Base-by-base conservation (phyloP, 2,329 filamentous ascomycete species). In the Tolypocladium sp. region DNA sequence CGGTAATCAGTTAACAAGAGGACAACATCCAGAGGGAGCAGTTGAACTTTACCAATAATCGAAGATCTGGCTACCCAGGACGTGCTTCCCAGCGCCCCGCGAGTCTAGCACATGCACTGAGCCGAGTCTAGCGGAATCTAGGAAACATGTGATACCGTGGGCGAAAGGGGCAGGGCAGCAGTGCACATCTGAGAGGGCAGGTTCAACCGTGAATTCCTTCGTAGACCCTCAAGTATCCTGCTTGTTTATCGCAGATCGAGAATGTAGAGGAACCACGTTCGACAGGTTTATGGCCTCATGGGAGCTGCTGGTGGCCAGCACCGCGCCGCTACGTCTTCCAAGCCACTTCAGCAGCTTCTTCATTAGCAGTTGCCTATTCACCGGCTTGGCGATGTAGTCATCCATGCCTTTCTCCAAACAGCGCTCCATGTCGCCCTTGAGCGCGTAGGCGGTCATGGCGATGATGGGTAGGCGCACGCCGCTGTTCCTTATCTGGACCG, bases 381-480 rank as follows among this genome's bases (percentile, higher is more conserved):
- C 75, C 0, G 81, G 82, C 63, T 84, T 84, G 2, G 80, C 71
- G 15, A 84, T 71, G 61, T 83, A 84, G 49, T 79, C 81, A 49
- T 79, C 77, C 80, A 84, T 82, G 0, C 82, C 82, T 56, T 76
- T 77, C 5, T 77, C 75, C 35, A 82, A 70, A 61, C 82, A 84
- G 12, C 71, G 73, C 53, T 84, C 82, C 4, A 74, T 76, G 60
- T 85, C 81, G 0, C 79, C 82, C 56, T 81, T 80, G 22, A 84
- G 70, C 0, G 82, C 82, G 61, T 83, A 81, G 0, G 81, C 80
- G 3, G 80, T 82, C 51, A 83, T 70, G 1, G 80, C 80, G 40
- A 83, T 78, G 40, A 83, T 77, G 1, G 78, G 81, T 78, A 84
- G 82, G 65, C 72, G 77, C 15, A 81, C 76, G 63, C 83, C 81